These are phyloP conservation scores for Solanum verrucosum DNA, from an alignment of 257 asterid species.

Conservation along the genomic window DNA sequence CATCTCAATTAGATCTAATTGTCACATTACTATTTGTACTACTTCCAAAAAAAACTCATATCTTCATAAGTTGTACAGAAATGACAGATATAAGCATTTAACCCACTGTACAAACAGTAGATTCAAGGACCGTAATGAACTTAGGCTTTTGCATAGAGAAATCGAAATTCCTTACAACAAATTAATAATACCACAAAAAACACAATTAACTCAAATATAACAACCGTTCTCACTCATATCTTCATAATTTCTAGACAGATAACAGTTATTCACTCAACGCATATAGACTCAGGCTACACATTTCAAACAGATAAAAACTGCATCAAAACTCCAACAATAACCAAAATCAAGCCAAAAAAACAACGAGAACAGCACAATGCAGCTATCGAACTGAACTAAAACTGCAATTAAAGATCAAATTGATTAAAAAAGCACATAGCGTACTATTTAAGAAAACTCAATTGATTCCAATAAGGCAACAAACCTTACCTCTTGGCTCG, in stretches of 20 bases:
- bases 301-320: background rate
- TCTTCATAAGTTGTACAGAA: background rate
- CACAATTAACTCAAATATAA: background rate
- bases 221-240: background rate
- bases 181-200: background rate
- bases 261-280: background rate
- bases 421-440: background rate
- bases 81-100: background rate
- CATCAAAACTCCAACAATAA: background rate
- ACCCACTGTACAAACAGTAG: background rate
- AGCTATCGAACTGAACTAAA: background rate
- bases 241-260: background rate
- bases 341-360: background rate
- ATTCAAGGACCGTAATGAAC: background rate
- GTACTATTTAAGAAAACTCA: background rate
- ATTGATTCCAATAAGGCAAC: no score
- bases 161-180: background rate
- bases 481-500: slow-evolving; percentile 19
- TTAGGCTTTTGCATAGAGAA: background rate
- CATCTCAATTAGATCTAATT: background rate
- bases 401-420: background rate
- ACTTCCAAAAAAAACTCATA: background rate
- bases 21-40: background rate
- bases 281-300: background rate
- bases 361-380: background rate